Evolutionary conservation across 345 rosid genomes (phyloP), one percentile per base, ranked within the genome.

Genomic region (Citrus mangshanensis): DNA sequence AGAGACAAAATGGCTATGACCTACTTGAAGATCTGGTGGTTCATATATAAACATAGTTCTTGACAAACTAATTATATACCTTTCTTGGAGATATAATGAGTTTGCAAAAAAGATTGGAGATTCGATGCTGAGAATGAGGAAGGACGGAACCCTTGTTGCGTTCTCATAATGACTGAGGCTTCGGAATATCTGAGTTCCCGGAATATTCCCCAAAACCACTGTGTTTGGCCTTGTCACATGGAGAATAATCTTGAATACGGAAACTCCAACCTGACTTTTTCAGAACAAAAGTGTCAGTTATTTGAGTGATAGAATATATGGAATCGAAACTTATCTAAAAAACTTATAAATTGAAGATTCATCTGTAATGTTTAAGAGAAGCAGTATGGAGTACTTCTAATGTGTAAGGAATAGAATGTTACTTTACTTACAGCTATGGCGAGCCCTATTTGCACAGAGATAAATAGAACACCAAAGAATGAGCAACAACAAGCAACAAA

Each of bases 401-500:
- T 22, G 14, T n/a, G 14, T 9, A 13, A 40, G 34, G 24, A 72
- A 76, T 18, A 10, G 4, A 37, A 30, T 13, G 28, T 7, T 16
- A 65, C 80, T 9, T 9, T 40, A 40, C 51, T 56, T 73, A 87
- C 89, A 9, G 89, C 87, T 61, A 87, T 69, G 56, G 72, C 82
- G 9, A 87, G 89, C 14, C 89, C 89, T 22, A 77, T 18, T 18
- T 82, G 84, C 21, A 87, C 87, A 27, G 86, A 84, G 64, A 87
- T 61, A 73, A 81, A 78, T 22, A 84, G 79, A 55, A 88, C 90
- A 1, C 89, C 91, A 21, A 82, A 58, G 79, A 85, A 88, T n/a
- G 91, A 81, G 64, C 82, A 78, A 56, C 79, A 4, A 40, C 86
- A 88, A 32, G 82, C 76, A 28, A 86, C 0, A 69, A 86, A 88